A percentile compares a stretch with the other conserved stretches of the same genome.
phyloP scores from a whole-genome alignment of 768 basidiomycete species.

The Collybia nuda region DNA sequence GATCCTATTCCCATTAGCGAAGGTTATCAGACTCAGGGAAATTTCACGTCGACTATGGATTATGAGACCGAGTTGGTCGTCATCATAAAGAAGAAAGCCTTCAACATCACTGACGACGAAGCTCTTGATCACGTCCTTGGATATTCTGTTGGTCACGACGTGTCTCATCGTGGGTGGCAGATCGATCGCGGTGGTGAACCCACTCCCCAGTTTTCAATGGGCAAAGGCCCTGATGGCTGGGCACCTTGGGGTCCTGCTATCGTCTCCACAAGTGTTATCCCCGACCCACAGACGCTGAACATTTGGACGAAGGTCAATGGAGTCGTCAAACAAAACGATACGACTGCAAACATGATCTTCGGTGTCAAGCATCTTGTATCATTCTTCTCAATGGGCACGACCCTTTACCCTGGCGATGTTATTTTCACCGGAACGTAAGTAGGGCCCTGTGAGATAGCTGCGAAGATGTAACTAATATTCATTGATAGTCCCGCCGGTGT shows the following conservation, averaged over 20 bases:
- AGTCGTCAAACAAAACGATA: conserved; percentile 35
- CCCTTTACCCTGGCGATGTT: conserved; percentile 38
- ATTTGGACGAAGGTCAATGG: conserved; percentile 43
- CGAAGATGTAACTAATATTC: background rate
- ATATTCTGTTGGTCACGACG: conserved; percentile 39
- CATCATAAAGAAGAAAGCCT: conserved; percentile 39
- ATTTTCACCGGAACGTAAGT: conserved; percentile 44
- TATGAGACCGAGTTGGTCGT: conserved; percentile 42
- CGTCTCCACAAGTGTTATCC: conserved; percentile 34
- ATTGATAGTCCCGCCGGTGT: conserved; percentile 14
- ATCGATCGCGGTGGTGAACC: conserved; percentile 41
- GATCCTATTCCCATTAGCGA: conserved; percentile 24
- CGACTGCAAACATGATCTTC: conserved; percentile 42
- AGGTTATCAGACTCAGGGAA: conserved; percentile 38
- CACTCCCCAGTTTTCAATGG: conserved; percentile 42
- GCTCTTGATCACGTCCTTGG: conserved; percentile 42
- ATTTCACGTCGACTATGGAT: conserved; percentile 40
- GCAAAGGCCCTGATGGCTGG: conserved; percentile 43
- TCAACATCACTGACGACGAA: conserved; percentile 40
- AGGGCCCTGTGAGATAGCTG: background rate
- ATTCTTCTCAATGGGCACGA: conserved; percentile 46
- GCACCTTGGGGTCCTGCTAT: conserved; percentile 41
- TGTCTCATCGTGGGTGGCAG: conserved; percentile 44
- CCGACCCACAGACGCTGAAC: conserved; percentile 37
- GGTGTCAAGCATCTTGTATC: conserved; percentile 37